Evolutionary conservation across 2,329 filamentous ascomycete genomes (phyloP), one percentile per base, ranked within the genome.

Genomic region (Huntiella omanensis): DNA sequence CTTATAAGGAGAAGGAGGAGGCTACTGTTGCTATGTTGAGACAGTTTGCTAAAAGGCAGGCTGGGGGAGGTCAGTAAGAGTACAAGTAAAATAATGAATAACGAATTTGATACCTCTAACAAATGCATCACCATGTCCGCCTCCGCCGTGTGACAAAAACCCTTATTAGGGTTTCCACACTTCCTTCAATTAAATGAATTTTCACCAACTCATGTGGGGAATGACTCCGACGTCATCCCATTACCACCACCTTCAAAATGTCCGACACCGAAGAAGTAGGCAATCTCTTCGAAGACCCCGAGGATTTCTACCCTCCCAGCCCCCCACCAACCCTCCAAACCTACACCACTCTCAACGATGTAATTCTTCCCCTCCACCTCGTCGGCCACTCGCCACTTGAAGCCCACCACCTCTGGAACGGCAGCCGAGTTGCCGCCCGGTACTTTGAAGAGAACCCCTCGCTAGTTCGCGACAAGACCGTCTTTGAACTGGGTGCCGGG

Each of bases 401-500:
- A 74, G 87, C 84, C 12, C 84, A 95, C 61, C 72, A 83, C 53
- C 71, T 95, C 28, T 96, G 88, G 88, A 92, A 95, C 60, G 87
- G 84, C 50, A 80, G 80, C 50, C 80, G 83, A 51, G 75, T 83
- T 35, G 71, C 88, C 42, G 75, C 86, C 12, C 68, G 76, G 53
- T 86, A 86, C 62, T 75, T 95, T 49, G 84, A 94, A 62, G 64
- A 72, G 37, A 67, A 76, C 52, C 70, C 76, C n/a, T 55, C 60
- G 6, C 68, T 83, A 4, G 69, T 93, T n/a, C 56, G 62, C 11
- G 69, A 63, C 52, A 78, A 75, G 57, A 76, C 77, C n/a, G 73
- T 95, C 2, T 73, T 95, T 6, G 88, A 95, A 62, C 75, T 95
- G 17, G 88, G 88, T 41, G 87, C 88, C 3, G 88, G 84, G 11